These are phyloP conservation scores for Fusarium sp. DNA, from an alignment of 2,329 filamentous ascomycete genomes.

Conservation along the genomic window DNA sequence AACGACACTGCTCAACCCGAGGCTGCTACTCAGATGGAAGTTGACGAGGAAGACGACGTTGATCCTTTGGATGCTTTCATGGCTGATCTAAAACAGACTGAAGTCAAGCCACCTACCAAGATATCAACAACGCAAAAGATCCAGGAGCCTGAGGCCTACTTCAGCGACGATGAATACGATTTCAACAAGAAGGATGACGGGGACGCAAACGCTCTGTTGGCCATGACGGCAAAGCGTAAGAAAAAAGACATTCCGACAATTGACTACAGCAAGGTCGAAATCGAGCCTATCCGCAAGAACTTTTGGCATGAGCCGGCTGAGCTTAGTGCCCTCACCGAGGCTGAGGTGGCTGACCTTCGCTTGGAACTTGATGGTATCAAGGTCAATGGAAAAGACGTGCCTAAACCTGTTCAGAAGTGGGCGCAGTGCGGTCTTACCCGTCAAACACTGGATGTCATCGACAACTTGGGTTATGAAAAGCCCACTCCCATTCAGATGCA, in stretches of 20 bases:
- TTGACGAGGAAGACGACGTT: constrained; percentile 74
- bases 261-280: constrained; percentile 87
- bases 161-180: constrained; percentile 83
- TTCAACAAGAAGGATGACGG: constrained; percentile 62
- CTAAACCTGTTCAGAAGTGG: constrained; percentile 96
- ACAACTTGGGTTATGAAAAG: constrained; percentile 83
- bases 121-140: constrained; percentile 59
- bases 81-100: constrained; percentile 73
- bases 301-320: constrained; percentile 95
- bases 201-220: constrained; percentile 63
- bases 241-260: constrained; percentile 95
- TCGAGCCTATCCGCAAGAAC: constrained; percentile 89
- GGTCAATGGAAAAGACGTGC: constrained; percentile 86
- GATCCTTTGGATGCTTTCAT: constrained; percentile 99
- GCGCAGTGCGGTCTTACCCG: constrained; percentile 92
- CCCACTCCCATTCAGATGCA: constrained; percentile 96
- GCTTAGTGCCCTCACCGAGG: constrained; percentile 83
- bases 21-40: constrained; percentile 64
- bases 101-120: constrained; percentile 57
- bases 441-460: constrained; percentile 87
- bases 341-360: constrained; percentile 83
- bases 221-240: constrained; percentile 76
- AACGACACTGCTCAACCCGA: constrained; percentile 39
- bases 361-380: constrained; percentile 96
- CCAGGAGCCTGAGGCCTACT: constrained; percentile 85